phyloP scores from a whole-genome alignment of 208 protist species.

The Herpetomonas samuelpessoai region DNA sequence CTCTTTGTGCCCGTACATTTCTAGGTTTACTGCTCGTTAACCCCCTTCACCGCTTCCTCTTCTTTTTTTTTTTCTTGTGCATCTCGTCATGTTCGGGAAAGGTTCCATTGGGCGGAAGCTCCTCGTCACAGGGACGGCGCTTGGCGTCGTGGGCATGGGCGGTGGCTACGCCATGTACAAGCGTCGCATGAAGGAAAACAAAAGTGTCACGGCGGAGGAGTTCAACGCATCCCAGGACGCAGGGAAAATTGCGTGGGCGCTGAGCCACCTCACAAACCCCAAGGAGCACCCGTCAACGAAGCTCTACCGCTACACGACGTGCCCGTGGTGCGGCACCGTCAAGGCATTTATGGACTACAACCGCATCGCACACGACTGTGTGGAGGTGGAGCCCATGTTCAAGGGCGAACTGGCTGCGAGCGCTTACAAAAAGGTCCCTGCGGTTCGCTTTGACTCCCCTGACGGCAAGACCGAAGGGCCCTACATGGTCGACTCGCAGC shows the following conservation, averaged over 20 bases:
- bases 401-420: constrained; percentile 69
- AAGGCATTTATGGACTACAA: constrained; percentile 87
- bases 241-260: constrained; percentile 38
- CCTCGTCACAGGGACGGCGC: constrained; percentile 23
- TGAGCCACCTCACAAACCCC: constrained; percentile 41
- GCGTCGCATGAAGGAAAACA: constrained; percentile 74
- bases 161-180: constrained; percentile 74
- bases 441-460: constrained; percentile 67
- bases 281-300: constrained; percentile 35
- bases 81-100: constrained; percentile 41
- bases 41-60: no score
- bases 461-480: constrained; percentile 34
- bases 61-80: background rate
- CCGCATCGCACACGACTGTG: constrained; percentile 65
- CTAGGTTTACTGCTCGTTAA: no score
- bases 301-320: constrained; percentile 88
- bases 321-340: constrained; percentile 88
- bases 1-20: no score
- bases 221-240: constrained; percentile 78
- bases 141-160: constrained; percentile 32
- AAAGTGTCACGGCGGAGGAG: constrained; percentile 60
- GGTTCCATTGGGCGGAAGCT: constrained; percentile 43
- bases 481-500: constrained; percentile 78
- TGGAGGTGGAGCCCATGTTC: constrained; percentile 92
- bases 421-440: constrained; percentile 91